phyloP scores from a whole-genome alignment of 495 filamentous ascomycete species.

The Aspergillus avenaceus region DNA sequence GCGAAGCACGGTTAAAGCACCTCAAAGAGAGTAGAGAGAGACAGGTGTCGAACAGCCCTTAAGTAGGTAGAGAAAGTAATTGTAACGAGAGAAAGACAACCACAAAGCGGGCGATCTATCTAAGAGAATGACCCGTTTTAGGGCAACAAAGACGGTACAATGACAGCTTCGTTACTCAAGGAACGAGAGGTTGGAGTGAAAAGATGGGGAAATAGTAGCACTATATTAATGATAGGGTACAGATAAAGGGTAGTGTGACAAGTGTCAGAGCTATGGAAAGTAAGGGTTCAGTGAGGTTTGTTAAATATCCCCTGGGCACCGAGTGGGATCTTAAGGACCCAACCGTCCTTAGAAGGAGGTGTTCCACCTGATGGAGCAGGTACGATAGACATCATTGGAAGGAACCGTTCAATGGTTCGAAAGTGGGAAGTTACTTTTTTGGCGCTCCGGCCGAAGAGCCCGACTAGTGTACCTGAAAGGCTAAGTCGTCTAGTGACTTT shows the following conservation, averaged over 20 bases:
- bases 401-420: not conserved
- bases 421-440: not conserved
- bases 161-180: constrained; percentile 4
- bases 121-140: not conserved
- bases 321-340: constrained; percentile 1
- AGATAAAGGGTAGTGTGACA: not conserved
- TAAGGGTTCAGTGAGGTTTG: not conserved
- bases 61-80: not conserved
- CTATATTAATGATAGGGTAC: too few species aligned
- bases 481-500: not conserved
- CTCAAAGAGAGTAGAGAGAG: not conserved
- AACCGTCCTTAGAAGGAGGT: not conserved
- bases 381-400: not conserved
- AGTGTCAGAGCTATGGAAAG: not conserved
- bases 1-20: not conserved
- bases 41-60: not conserved
- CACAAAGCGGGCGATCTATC: not conserved
- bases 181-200: constrained; percentile 1
- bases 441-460: not conserved
- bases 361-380: not conserved
- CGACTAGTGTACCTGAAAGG: not conserved
- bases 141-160: not conserved
- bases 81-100: not conserved
- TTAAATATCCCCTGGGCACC: constrained; percentile 5
- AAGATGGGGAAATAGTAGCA: constrained; percentile 5